phyloP scores from a whole-genome alignment of 2,329 filamentous ascomycete genomes.

The Penicillium glabrum region DNA sequence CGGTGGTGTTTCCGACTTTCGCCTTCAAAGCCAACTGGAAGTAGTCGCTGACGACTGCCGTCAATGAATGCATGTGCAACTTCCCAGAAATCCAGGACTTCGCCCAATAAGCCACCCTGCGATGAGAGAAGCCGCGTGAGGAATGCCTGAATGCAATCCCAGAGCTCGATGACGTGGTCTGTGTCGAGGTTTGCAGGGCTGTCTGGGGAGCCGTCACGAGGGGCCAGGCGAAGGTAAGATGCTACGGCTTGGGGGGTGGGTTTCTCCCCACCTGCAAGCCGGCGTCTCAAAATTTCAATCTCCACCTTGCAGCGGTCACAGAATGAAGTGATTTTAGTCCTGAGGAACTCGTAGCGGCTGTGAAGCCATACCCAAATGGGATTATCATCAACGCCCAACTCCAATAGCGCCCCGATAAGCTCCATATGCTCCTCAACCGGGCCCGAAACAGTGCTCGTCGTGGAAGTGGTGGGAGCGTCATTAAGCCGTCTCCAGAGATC shows the following conservation, averaged over 20 bases:
- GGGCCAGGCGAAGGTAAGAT: slow-evolving; percentile 72
- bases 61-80: slow-evolving; percentile 87
- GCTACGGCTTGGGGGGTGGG: slow-evolving; percentile 69
- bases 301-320: slow-evolving; percentile 88
- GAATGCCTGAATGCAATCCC: slow-evolving; percentile 82
- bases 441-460: slow-evolving; percentile 50
- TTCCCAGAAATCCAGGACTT: slow-evolving; percentile 92
- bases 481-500: slow-evolving; percentile 83
- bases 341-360: slow-evolving; percentile 85
- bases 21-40: slow-evolving; percentile 79
- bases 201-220: slow-evolving; percentile 64
- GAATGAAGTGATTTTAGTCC: slow-evolving; percentile 75
- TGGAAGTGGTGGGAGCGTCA: slow-evolving; percentile 61
- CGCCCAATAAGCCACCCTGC: slow-evolving; percentile 76
- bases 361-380: slow-evolving; percentile 96
- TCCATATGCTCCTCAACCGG: slow-evolving; percentile 85
- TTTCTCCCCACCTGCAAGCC: slow-evolving; percentile 72
- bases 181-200: slow-evolving; percentile 70
- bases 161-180: slow-evolving; percentile 79
- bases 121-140: slow-evolving; percentile 71
- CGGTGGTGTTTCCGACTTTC: slow-evolving; percentile 80
- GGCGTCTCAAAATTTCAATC: slow-evolving; percentile 83
- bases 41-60: slow-evolving; percentile 73
- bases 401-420: slow-evolving; percentile 82
- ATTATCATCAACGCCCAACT: slow-evolving; percentile 91